phyloP scores from a whole-genome alignment of 2,329 filamentous ascomycete genomes.

The Calonectria naviculata region DNA sequence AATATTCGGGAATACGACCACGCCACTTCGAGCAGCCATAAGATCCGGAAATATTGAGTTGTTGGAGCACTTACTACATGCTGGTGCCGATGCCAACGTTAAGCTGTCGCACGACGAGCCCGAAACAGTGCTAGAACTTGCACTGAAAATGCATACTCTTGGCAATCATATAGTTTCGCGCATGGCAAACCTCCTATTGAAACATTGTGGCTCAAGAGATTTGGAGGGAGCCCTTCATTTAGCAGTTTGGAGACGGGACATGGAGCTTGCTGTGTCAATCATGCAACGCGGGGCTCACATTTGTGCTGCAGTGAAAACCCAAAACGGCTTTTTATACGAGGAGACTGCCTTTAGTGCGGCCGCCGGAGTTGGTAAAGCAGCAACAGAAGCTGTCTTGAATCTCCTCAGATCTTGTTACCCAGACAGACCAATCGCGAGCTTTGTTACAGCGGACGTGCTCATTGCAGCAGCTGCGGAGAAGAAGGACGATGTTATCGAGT shows the following conservation, averaged over 20 bases:
- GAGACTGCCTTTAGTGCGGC: neutral
- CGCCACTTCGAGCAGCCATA: neutral
- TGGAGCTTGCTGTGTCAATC: neutral
- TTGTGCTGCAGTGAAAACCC: neutral
- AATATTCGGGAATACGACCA: neutral
- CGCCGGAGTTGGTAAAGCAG: neutral
- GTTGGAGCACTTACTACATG: neutral
- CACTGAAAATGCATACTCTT: neutral
- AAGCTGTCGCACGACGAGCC: neutral
- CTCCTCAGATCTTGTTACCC: neutral
- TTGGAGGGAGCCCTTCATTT: neutral
- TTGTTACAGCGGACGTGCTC: constrained; percentile 1
- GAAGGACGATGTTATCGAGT: neutral
- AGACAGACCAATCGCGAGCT: neutral
- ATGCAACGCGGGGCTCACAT: neutral
- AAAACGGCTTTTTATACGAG: neutral
- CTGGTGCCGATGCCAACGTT: neutral
- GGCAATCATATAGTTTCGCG: neutral
- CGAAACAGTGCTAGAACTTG: neutral
- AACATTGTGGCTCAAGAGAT: neutral
- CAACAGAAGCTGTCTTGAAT: neutral
- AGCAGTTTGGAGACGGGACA: neutral
- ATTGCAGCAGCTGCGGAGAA: neutral
- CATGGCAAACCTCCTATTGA: neutral
- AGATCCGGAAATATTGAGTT: neutral